Evolutionary conservation across 768 basidiomycete species (phyloP), one percentile per base, ranked within the genome.

Genomic region (Suillus fuscotomentosus): DNA sequence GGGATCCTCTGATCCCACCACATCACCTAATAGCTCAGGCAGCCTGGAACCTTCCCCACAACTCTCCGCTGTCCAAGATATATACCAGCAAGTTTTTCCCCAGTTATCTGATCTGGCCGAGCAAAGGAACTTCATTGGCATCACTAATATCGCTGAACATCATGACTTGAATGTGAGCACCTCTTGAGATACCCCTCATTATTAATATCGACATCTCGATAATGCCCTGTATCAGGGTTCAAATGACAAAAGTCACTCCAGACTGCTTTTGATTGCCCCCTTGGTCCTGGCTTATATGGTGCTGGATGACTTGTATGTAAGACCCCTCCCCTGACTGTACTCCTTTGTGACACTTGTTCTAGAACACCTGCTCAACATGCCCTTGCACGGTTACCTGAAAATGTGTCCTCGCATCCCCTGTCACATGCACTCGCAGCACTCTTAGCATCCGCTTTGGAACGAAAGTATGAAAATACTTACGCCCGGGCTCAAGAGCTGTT

Each of bases 231-330:
- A 45, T 60, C 70, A 82, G 81, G 73, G 73, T 31, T 70, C 75
- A 45, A 77, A 72, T 65, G 81, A 83, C 42, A 78, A 72, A 27
- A 77, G 79, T 53, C 72, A 72, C 45, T 80, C 78, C 41, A 81
- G 85, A 51, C 69, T 91, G 22, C 75, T 89, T 42, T 70, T 88
- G 41, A 79, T 83, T 13, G 81, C 82, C 4, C 89, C 89, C 15
- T 75, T 91, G 39, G 84, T 89, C 24, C 80, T 92, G 14, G 81
- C 84, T 5, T 88, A 90, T 75, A 78, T 91, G 50, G 87, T 88
- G 50, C 63, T 82, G 47, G 86, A 91, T 68, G 81, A 90, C 64
- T 70, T 87, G 90, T 88, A 69, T 70, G 88, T 75, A 38, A 41
- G 9, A 24, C 51, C 42, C 3, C 15, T 34, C 34, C 60, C 39